Evolutionary conservation across 208 protist species (phyloP), one percentile per base, ranked within the genome.

Genomic region (Wallacemonas sp.): DNA sequence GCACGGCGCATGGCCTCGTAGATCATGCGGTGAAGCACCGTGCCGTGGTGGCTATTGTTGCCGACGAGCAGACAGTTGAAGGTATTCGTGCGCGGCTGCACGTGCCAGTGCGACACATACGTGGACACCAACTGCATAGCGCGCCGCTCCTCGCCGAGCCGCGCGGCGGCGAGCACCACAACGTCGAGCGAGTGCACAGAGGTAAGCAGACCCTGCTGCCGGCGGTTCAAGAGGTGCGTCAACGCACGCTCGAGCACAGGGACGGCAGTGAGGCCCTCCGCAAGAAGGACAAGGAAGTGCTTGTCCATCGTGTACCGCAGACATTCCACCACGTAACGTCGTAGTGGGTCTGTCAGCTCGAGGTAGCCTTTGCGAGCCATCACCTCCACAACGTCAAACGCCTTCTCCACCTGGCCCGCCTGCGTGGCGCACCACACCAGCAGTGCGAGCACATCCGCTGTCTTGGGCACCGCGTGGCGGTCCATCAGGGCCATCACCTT

Each of bases 401-500:
- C 85, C 66, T 81, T 83, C 59, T 92, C 85, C 10, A 93, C 33
- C 38, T 87, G 67, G 4, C 72, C 62, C 12, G 83, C 85, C 60
- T 88, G 73, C 4, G 85, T 76, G 68, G 75, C 88, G 55, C 81
- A 88, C 78, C 85, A 95, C 50, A 93, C 77, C 19, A 87, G 68
- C 34, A 95, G 63, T 19, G 83, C 80, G 26, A 91, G 70, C 36
- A 93, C 69, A 62, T 95, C 86, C 3, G 80, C 82, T 1, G 87
- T 92, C 39, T 87, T 85, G 5, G 75, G 57, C 46, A 95, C 71
- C 32, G 73, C 73, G 58, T 95, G 90, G 3, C 90, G 79, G 65
- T 95, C 90, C 84, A 95, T 92, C 59, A 95, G 66, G 1, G 87
- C 87, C 26, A 93, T 63, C 33, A 84, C 80, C 61, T 88, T 76